These are phyloP conservation scores for Fonsecaea pedrosoi DNA, from an alignment of 2,329 filamentous ascomycete genomes.

Conservation along the genomic window DNA sequence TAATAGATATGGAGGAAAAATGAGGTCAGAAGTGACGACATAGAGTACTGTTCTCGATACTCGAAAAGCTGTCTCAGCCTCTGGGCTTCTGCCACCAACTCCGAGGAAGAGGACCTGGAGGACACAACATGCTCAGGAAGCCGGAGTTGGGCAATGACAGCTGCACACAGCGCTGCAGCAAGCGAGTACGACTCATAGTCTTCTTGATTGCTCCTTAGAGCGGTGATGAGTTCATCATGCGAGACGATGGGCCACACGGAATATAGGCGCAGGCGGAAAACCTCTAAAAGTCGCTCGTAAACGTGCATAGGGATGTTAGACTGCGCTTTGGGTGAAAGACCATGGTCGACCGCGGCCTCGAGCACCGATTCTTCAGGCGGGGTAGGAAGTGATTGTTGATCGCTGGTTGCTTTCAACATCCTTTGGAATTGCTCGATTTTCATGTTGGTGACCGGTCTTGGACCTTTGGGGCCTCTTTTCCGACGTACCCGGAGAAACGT, in stretches of 20 bases:
- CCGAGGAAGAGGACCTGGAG: slow-evolving; percentile 6
- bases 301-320: neutral
- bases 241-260: slow-evolving; percentile 17
- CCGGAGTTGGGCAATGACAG: slow-evolving; percentile 21
- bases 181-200: slow-evolving; percentile 19
- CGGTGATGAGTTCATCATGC: slow-evolving; percentile 4
- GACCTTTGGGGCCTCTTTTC: slow-evolving; percentile 20
- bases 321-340: too few relatives aligned
- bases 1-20: slow-evolving; percentile 62
- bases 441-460: slow-evolving; percentile 11
- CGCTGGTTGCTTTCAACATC: neutral
- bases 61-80: slow-evolving; percentile 13
- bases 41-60: slow-evolving; percentile 17
- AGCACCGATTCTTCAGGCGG: neutral
- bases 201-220: slow-evolving; percentile 1
- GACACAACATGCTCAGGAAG: slow-evolving; percentile 8
- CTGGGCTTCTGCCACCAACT: slow-evolving; percentile 12
- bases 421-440: slow-evolving; percentile 20
- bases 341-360: neutral
- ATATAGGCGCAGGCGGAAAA: slow-evolving; percentile 10
- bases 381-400: slow-evolving; percentile 4
- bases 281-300: slow-evolving; percentile 9
- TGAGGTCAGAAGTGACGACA: slow-evolving; percentile 50
- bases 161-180: slow-evolving; percentile 16
- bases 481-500: slow-evolving; percentile 17